Conservation (phyloP, 2,329 filamentous ascomycete species). For the Didymellaceae sp. region DNA sequence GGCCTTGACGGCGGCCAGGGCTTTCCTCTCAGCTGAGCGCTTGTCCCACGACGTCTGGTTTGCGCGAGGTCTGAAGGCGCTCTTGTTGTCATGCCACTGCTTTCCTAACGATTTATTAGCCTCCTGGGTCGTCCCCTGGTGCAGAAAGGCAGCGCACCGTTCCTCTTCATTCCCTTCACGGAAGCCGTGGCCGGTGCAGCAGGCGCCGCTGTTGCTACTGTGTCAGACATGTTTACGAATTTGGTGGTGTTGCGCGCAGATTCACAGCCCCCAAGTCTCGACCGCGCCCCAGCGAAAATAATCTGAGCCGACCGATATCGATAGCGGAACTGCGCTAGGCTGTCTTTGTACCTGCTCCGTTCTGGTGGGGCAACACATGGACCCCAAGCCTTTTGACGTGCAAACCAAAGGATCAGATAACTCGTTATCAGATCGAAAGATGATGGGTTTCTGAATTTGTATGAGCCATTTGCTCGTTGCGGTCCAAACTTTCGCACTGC, state of each 20-base stretch:
- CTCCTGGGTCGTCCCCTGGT: not conserved
- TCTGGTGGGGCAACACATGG: slow-evolving; percentile 13
- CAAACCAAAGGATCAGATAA: slow-evolving; percentile 1
- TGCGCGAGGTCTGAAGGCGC: slow-evolving; percentile 81
- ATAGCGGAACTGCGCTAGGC: slow-evolving; percentile 20
- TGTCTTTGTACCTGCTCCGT: slow-evolving; percentile 6
- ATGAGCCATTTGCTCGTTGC: slow-evolving; percentile 28
- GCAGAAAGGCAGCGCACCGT: slow-evolving; percentile 62
- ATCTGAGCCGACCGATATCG: slow-evolving; percentile 31
- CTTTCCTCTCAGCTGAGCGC: slow-evolving; percentile 72
- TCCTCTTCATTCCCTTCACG: slow-evolving; percentile 74
- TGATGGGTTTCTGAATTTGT: slow-evolving; percentile 4
- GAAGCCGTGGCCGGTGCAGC: slow-evolving; percentile 45
- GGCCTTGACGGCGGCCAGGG: slow-evolving; percentile 79
- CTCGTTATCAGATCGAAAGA: slow-evolving; percentile 38
- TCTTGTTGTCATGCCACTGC: slow-evolving; percentile 87
- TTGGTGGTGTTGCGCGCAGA: slow-evolving; percentile 16
- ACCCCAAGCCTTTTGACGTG: slow-evolving; percentile 1
- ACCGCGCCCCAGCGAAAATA: slow-evolving; percentile 28
- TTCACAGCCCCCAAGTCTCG: slow-evolving; percentile 22
- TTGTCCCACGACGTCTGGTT: slow-evolving; percentile 82
- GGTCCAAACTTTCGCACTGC: slow-evolving; percentile 21
- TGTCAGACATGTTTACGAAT: slow-evolving; percentile 35
- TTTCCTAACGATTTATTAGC: slow-evolving; percentile 69
- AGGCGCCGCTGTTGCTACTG: slow-evolving; percentile 51